Evolutionary conservation across 768 basidiomycete species (phyloP).

Genomic region (Tricholoma furcatifolium): DNA sequence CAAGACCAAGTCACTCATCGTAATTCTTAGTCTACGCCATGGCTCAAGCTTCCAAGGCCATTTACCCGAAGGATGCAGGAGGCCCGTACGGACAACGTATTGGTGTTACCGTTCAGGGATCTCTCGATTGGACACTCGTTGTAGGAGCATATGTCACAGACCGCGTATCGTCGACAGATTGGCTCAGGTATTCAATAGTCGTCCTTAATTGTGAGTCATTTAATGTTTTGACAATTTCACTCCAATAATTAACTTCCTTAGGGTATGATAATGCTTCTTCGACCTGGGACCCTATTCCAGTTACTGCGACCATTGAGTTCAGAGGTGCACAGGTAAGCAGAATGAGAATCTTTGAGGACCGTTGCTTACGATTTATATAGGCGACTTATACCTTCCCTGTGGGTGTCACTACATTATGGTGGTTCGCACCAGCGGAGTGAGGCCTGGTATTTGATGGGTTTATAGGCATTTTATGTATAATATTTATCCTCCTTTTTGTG

Average conservation of each 20-base stretch:
- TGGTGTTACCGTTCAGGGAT: slow-evolving; percentile 59
- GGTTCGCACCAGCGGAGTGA: slow-evolving; percentile 32
- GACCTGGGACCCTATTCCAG: slow-evolving; percentile 55
- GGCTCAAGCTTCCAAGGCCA: slow-evolving; percentile 74
- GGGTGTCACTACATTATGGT: slow-evolving; percentile 62
- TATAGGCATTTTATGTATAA: too few relatives aligned
- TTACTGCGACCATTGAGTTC: slow-evolving; percentile 62
- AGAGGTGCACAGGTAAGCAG: slow-evolving; percentile 35
- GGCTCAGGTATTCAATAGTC: slow-evolving; percentile 66
- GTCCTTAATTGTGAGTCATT: slow-evolving; percentile 62
- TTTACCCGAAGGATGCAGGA: slow-evolving; percentile 63
- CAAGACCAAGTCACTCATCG: neutral
- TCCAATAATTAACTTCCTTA: slow-evolving; percentile 11
- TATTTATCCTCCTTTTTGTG: too few relatives aligned
- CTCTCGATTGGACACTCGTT: slow-evolving; percentile 53
- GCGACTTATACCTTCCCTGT: slow-evolving; percentile 78
- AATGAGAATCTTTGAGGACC: too few relatives aligned
- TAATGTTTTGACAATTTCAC: neutral
- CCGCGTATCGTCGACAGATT: slow-evolving; percentile 52
- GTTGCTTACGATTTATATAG: slow-evolving; percentile 20
- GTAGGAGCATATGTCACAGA: slow-evolving; percentile 67
- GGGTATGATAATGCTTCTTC: slow-evolving; percentile 48
- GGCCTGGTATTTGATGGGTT: neutral
- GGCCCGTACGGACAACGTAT: slow-evolving; percentile 73
- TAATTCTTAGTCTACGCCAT: slow-evolving; percentile 57